Evolutionary conservation across 495 filamentous ascomycete genomes (phyloP), one percentile per base, ranked within the genome.

Genomic region (Trichoderma asperelloides): DNA sequence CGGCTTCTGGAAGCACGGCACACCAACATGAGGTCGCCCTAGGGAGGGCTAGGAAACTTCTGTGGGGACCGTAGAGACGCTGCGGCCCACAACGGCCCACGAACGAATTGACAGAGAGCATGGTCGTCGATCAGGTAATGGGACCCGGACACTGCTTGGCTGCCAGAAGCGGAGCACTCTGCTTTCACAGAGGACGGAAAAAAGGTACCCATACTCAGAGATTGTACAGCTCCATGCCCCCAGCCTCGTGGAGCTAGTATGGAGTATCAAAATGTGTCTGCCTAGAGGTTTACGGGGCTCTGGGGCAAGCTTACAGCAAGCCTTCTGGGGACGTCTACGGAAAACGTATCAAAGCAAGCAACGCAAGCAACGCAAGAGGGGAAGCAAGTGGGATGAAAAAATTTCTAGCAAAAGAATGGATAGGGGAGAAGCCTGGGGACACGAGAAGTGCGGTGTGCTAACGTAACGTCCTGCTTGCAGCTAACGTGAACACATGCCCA

Each of bases 1-100:
- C 55, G 27, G 55, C 55, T 60, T 60, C 55, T 60, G 55, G 55
- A 60, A 60, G 55, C 23, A 60, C 55, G 55, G 55, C 55, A 60
- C 47, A 60, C 55, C 23, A 30, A 60, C 55, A 60, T 60, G 23
- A 30, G 28, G 55, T 21, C 55, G 55, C 25, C 55, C 55, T 60
- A 60, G 21, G 13, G 27, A 16, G 9, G 49, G 49, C 49, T 57
- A 57, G 28, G 23, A 60, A 30, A 15, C 23, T 25, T 23, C n/a
- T 27, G 55, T 60, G 55, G 55, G 25, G 23, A 28, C 18, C 47
- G 28, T 23, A 33, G 55, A 25, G 23, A 23, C 55, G n/a, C 55
- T 30, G 55, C 16, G 55, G 55, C n/a, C 55, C 55, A 30, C 55
- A 28, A 25, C n/a, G 55, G 55, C 27, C 16, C 11, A 21, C 18